These are phyloP conservation scores for Peronospora destructor DNA, from an alignment of 352 stramenopile species.

Conservation along the genomic window DNA sequence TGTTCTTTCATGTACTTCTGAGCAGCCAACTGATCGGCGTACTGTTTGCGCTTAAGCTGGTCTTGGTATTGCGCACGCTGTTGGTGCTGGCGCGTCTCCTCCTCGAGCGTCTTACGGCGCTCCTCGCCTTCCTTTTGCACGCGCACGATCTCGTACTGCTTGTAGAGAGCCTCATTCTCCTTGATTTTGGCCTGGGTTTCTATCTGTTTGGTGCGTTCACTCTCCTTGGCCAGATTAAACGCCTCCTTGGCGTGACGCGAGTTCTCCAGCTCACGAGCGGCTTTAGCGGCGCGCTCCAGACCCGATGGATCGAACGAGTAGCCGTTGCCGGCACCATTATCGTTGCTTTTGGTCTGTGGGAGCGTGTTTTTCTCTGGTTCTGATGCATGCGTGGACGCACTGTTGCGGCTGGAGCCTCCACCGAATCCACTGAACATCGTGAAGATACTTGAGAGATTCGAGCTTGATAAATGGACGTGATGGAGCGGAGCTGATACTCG, in stretches of 20 bases:
- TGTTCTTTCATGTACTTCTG: slow-evolving; percentile 95
- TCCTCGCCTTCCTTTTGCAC: slow-evolving; percentile 96
- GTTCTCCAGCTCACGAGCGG: slow-evolving; percentile 94
- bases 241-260: slow-evolving; percentile 90
- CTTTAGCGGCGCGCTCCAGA: slow-evolving; percentile 95
- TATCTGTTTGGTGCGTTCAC: slow-evolving; percentile 92
- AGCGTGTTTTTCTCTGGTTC: slow-evolving; percentile 31
- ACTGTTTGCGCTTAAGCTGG: slow-evolving; percentile 97
- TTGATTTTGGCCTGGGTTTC: slow-evolving; percentile 90
- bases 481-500: slow-evolving; percentile 25
- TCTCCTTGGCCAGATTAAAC: slow-evolving; percentile 94
- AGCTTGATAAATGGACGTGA: slow-evolving; percentile 23
- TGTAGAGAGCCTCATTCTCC: slow-evolving; percentile 88
- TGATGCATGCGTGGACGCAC: slow-evolving; percentile 19
- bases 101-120: slow-evolving; percentile 94
- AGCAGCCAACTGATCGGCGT: slow-evolving; percentile 94
- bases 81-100: slow-evolving; percentile 96
- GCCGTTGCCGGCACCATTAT: slow-evolving; percentile 27
- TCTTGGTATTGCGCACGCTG: slow-evolving; percentile 95
- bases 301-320: slow-evolving; percentile 94
- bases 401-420: slow-evolving; percentile 29
- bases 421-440: slow-evolving; percentile 72
- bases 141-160: slow-evolving; percentile 91
- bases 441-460: background rate
- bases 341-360: slow-evolving; percentile 26